Percentiles rank a stretch among this genome's conserved stretches.
Evolutionary conservation across 2,329 filamentous ascomycete species (phyloP).

Genomic region (Aspergillus sp.): DNA sequence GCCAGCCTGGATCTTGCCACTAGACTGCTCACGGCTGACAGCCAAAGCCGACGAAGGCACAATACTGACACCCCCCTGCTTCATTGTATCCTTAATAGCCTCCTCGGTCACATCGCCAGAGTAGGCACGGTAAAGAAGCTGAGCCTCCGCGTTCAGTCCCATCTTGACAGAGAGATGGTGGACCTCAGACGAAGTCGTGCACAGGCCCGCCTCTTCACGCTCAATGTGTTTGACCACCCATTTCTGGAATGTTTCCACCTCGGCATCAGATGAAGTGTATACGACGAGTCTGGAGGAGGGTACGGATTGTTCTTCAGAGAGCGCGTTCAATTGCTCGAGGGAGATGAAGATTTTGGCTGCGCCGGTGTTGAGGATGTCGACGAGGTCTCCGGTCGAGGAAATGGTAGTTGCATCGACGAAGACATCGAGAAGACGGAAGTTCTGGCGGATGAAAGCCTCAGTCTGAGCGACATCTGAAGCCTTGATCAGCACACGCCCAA

Average conservation of each 20-base stretch:
- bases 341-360: constrained; percentile 82
- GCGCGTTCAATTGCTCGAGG: constrained; percentile 62
- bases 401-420: constrained; percentile 77
- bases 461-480: constrained; percentile 43
- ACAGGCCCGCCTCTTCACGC: constrained; percentile 37
- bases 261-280: constrained; percentile 44
- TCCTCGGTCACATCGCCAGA: constrained; percentile 44
- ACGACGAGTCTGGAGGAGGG: constrained; percentile 58
- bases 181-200: constrained; percentile 36
- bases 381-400: constrained; percentile 67
- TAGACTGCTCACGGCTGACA: constrained; percentile 60
- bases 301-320: constrained; percentile 54
- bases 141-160: constrained; percentile 39
- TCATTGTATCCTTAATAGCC: constrained; percentile 49
- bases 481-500: constrained; percentile 58
- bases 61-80: constrained; percentile 65
- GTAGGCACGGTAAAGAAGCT: constrained; percentile 41
- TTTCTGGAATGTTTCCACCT: constrained; percentile 39
- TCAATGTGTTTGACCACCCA: constrained; percentile 41
- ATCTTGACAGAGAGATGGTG: constrained; percentile 41
- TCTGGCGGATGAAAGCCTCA: constrained; percentile 56
- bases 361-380: constrained; percentile 80
- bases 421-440: constrained; percentile 58
- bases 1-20: constrained; percentile 63
- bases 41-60: constrained; percentile 71